Base-by-base conservation (phyloP, 2,329 filamentous ascomycete genomes). In the Talaromyces sp. region DNA sequence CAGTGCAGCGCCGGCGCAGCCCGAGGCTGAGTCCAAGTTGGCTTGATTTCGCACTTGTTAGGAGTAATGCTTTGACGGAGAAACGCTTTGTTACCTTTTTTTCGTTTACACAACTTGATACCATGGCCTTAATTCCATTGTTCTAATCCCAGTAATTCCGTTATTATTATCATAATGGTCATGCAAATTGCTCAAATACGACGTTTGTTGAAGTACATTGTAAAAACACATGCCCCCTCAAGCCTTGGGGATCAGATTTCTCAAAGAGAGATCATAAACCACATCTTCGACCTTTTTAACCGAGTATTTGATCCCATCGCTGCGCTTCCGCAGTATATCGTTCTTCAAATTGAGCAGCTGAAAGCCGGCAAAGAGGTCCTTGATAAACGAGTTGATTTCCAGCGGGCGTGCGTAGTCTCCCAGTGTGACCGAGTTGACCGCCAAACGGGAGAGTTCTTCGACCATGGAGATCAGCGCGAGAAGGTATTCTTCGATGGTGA, bases 281-380 rank as follows among this genome's bases (percentile, higher is more conserved):
- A 99, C 92, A 72, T 98, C 95, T 80, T 99, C 95, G 13, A 97
- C 91, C 74, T 96, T 93, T 82, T 98, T 99, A 70, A 99, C 81
- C 69, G 89, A 89, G 73, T 99, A 99, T 82, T 99, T 99, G 76
- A 99, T 89, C 5, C 89, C 89, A 77, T 99, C 95, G 59, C 91
- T 91, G 64, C 91, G 84, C 78, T 92, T 91, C 62, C 95, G 85
- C 70, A 99, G 78, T 24, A 87, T 87, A 74, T 99, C 95, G 70
- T 99, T 99, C 83, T 98, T 98, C 67, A 99, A 82, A 74, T 99
- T 99, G 66, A 99, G 84, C 66, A 98, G 86, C 82, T 98, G 95
- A 78, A 99, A 99, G 17, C 93, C 95, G 2, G 93, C 91, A 69
- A 96, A 93, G 41, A 99, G 78, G 71, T 98, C 93, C 80, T 97